Percentiles rank a stretch among this genome's conserved stretches.
phyloP scores from a whole-genome alignment of 2,329 filamentous ascomycete genomes.

The Cylindrodendrum hubeiense region DNA sequence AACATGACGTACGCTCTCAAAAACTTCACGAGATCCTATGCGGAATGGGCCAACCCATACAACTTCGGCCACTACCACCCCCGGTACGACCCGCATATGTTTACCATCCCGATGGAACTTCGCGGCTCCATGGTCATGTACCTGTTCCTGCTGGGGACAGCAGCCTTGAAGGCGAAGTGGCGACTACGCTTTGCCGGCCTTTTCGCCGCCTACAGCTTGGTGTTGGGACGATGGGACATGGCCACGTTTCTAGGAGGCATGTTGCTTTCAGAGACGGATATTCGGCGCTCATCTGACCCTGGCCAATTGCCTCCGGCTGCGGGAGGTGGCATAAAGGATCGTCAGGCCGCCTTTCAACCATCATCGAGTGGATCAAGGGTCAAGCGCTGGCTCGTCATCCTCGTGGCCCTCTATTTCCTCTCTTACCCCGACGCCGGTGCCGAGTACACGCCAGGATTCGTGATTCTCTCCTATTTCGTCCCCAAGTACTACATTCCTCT shows the following conservation, averaged over 20 bases:
- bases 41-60: slow-evolving; percentile 57
- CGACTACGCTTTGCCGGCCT: slow-evolving; percentile 45
- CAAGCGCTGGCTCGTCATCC: slow-evolving; percentile 44
- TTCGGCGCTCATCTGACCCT: slow-evolving; percentile 40
- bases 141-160: slow-evolving; percentile 54
- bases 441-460: slow-evolving; percentile 54
- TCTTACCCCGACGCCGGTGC: slow-evolving; percentile 55
- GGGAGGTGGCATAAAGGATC: slow-evolving; percentile 15
- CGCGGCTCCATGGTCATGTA: slow-evolving; percentile 56
- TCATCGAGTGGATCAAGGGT: slow-evolving; percentile 28
- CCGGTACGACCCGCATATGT: slow-evolving; percentile 56
- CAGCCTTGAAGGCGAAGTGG: slow-evolving; percentile 51
- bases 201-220: slow-evolving; percentile 50
- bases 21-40: slow-evolving; percentile 53
- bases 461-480: slow-evolving; percentile 47
- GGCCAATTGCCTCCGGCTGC: slow-evolving; percentile 30
- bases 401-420: slow-evolving; percentile 53
- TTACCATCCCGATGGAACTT: slow-evolving; percentile 57
- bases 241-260: slow-evolving; percentile 54
- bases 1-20: slow-evolving; percentile 53
- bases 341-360: slow-evolving; percentile 11
- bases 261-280: slow-evolving; percentile 53
- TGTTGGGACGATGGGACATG: slow-evolving; percentile 55
- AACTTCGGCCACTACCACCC: slow-evolving; percentile 54
- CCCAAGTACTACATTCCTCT: slow-evolving; percentile 53